Conservation (phyloP, 345 rosid species). For the Pelargonium nanum region DNA sequence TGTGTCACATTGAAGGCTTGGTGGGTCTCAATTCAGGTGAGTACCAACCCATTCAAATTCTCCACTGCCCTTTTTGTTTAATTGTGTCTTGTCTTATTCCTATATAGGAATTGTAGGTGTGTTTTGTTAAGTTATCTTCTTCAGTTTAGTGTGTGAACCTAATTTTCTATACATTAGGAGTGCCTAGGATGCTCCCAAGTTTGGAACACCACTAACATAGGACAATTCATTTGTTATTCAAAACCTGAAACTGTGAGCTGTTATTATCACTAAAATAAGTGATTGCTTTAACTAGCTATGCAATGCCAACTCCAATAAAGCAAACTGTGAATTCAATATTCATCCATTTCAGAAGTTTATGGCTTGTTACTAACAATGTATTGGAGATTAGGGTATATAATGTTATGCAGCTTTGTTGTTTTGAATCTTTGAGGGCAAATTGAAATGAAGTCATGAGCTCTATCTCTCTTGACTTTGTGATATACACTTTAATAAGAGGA, state of each 20-base stretch:
- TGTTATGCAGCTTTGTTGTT: neutral
- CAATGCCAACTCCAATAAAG: neutral
- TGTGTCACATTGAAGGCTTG: too few species aligned
- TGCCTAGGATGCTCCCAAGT: conserved; percentile 24
- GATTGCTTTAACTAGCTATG: neutral
- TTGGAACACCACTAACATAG: neutral
- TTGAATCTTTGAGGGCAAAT: neutral
- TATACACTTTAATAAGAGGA: neutral
- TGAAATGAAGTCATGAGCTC: too few species aligned
- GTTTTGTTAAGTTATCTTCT: neutral
- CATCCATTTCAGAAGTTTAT: neutral
- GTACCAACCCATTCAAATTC: too few species aligned
- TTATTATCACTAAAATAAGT: neutral
- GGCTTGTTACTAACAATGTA: neutral
- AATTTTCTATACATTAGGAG: conserved; percentile 1
- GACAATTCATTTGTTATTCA: neutral
- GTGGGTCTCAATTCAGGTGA: too few species aligned
- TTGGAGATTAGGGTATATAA: neutral
- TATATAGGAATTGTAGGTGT: conserved; percentile 2
- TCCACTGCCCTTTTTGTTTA: neutral
- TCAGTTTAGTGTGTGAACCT: neutral
- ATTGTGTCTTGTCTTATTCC: too few species aligned
- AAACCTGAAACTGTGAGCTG: neutral
- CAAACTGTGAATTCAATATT: neutral
- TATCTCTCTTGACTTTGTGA: neutral